A percentile compares a stretch with the other conserved stretches of the same genome.
Conservation (phyloP, 768 basidiomycete species). For the Leccinum fibrillosum region DNA sequence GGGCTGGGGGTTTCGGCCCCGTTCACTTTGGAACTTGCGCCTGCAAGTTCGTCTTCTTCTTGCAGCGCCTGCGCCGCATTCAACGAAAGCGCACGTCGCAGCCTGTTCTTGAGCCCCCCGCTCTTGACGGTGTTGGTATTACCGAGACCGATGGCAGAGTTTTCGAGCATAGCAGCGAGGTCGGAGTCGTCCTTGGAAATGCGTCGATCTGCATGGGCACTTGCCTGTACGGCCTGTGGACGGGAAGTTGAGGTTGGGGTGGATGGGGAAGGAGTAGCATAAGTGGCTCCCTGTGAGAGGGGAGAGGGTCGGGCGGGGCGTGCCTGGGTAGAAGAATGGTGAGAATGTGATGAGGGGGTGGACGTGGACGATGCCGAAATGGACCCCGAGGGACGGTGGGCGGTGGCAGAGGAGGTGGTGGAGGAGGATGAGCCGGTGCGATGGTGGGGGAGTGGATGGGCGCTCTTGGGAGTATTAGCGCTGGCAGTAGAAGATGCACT, state of each 20-base stretch:
- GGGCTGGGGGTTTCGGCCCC: slow-evolving; percentile 31
- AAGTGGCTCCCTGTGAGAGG: slow-evolving; percentile 32
- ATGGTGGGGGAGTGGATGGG: slow-evolving; percentile 30
- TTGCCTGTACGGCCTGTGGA: slow-evolving; percentile 35
- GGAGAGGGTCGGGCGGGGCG: slow-evolving; percentile 33
- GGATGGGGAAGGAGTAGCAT: slow-evolving; percentile 13
- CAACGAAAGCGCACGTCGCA: slow-evolving; percentile 71
- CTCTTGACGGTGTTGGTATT: slow-evolving; percentile 41
- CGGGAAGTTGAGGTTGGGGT: slow-evolving; percentile 15
- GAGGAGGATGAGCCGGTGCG: slow-evolving; percentile 33
- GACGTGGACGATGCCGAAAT: slow-evolving; percentile 29
- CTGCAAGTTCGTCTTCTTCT: slow-evolving; percentile 38
- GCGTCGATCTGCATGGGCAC: slow-evolving; percentile 63
- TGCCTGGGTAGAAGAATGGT: slow-evolving; percentile 25
- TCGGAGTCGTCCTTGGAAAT: slow-evolving; percentile 79
- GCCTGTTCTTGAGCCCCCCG: slow-evolving; percentile 72
- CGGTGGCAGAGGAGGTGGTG: slow-evolving; percentile 13
- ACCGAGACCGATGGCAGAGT: slow-evolving; percentile 37
- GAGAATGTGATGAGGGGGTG: slow-evolving; percentile 27
- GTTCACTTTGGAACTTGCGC: slow-evolving; percentile 21
- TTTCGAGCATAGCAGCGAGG: slow-evolving; percentile 50
- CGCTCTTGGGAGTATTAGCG: slow-evolving; percentile 7
- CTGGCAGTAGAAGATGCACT: slow-evolving; percentile 27
- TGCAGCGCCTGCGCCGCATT: slow-evolving; percentile 56
- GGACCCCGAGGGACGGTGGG: slow-evolving; percentile 27